A percentile compares a stretch with the other conserved stretches of the same genome.
Conservation (phyloP, 1,284 basidiomycete species). For the Chalciporus piperatoides region DNA sequence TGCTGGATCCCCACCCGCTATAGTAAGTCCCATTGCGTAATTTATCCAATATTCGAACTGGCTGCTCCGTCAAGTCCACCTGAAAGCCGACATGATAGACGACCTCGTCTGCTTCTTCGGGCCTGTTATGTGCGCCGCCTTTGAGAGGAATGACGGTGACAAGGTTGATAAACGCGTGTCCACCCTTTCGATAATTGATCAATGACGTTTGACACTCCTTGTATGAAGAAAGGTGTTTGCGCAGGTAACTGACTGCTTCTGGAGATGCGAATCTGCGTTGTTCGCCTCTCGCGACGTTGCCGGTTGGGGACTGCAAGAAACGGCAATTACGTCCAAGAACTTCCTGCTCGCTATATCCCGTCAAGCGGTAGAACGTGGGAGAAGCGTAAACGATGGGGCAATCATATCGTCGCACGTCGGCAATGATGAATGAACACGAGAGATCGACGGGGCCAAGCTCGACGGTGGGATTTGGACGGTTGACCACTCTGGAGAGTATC, state of each 20-base stretch:
- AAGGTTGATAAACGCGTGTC: constrained; percentile 83
- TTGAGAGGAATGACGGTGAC: constrained; percentile 81
- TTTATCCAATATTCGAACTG: constrained; percentile 76
- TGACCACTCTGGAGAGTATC: constrained; percentile 74
- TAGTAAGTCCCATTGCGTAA: constrained; percentile 73
- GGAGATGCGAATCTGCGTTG: constrained; percentile 64
- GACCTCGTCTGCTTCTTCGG: constrained; percentile 54
- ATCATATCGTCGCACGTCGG: constrained; percentile 78
- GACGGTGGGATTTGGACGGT: constrained; percentile 73
- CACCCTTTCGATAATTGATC: constrained; percentile 86
- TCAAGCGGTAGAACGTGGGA: constrained; percentile 75
- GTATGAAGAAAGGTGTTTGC: constrained; percentile 60
- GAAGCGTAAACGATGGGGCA: constrained; percentile 86
- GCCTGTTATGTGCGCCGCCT: constrained; percentile 53
- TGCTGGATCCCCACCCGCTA: constrained; percentile 20
- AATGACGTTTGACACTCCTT: constrained; percentile 88
- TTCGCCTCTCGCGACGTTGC: constrained; percentile 60
- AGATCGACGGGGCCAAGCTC: constrained; percentile 88
- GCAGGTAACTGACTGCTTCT: constrained; percentile 67
- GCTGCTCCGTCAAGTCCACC: constrained; percentile 86
- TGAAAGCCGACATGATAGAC: constrained; percentile 92
- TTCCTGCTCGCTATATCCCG: constrained; percentile 78
- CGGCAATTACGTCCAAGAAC: constrained; percentile 89
- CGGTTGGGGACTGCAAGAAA: constrained; percentile 78
- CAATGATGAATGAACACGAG: constrained; percentile 86